phyloP scores from a whole-genome alignment of 495 filamentous ascomycete genomes.

The Penicillium goetzii region DNA sequence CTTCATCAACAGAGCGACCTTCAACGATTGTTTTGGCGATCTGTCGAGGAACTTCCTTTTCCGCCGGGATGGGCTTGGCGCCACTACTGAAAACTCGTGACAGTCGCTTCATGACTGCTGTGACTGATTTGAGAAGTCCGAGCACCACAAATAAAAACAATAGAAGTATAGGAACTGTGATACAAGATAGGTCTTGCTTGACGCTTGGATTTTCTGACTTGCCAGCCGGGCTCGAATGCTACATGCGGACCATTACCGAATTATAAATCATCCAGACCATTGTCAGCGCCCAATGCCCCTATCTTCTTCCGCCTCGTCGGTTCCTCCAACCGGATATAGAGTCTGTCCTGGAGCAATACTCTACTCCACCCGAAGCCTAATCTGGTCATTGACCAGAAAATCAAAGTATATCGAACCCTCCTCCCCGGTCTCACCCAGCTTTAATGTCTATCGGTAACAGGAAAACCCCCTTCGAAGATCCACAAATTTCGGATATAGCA shows the following conservation, averaged over 20 bases:
- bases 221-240: background rate
- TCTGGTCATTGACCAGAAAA: constrained; percentile 10
- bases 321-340: background rate
- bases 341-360: background rate
- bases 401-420: constrained; percentile 3
- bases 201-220: background rate
- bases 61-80: background rate
- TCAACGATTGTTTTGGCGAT: constrained; percentile 31
- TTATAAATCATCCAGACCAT: constrained; percentile 7
- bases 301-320: background rate
- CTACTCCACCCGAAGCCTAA: background rate
- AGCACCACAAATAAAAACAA: background rate
- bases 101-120: constrained; percentile 21
- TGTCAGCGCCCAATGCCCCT: constrained; percentile 1
- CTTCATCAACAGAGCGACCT: constrained; percentile 59
- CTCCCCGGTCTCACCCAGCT: constrained; percentile 6
- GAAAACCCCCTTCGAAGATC: constrained; percentile 14
- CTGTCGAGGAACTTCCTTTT: background rate
- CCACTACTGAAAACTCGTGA: constrained; percentile 20
- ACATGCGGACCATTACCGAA: background rate
- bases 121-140: background rate
- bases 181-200: background rate
- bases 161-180: background rate
- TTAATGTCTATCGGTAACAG: background rate
- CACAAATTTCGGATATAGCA: constrained; percentile 11